Evolutionary conservation across 768 basidiomycete genomes (phyloP), one percentile per base, ranked within the genome.

Genomic region (Rhodocollybia butyracea): DNA sequence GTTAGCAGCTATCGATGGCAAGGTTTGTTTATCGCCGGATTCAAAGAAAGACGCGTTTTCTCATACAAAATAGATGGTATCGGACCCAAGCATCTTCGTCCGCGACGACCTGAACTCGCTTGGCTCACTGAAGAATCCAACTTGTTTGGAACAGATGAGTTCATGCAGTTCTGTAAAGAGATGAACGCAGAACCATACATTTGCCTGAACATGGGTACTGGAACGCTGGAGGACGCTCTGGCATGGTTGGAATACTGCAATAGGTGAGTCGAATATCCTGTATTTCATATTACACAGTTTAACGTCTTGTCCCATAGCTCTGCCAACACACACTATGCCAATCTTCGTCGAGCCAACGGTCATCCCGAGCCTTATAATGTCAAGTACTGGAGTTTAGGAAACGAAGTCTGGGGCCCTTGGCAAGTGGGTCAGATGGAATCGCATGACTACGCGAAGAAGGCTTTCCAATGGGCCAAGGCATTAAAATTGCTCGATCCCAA

Each of bases 161-260:
- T 84, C 62, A 80, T 84, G 42, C 67, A 74, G 51, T 86, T 82
- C 74, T 82, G 79, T 58, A 71, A 76, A 11, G 72, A 67, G 13
- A 67, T 80, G 1, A 76, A 74, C 5, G 75, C 76, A 11, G 82
- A 85, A 63, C 84, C 83, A 1, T 84, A 76, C 62, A 76, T 85
- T 45, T 81, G 82, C 59, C 61, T 84, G 27, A 84, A 84, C 64
- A 84, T 85, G 83, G 84, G 83, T 4, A 84, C 82, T 0, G 83
- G 84, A 3, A 83, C 81, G 0, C 69, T 82, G 7, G 81, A 83
- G 54, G 83, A 84, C 39, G 83, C 83, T 0, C 66, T 86, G 22
- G 76, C 73, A 6, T 84, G 80, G 83, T 55, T 85, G 15, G 84
- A 86, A 57, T 86, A 85, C 64, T 84, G 83, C 63, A 85, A 85